A percentile compares a stretch with the other conserved stretches of the same genome.
Conservation (phyloP, 805 yeast species). For the Priceomyces melissophilus region DNA sequence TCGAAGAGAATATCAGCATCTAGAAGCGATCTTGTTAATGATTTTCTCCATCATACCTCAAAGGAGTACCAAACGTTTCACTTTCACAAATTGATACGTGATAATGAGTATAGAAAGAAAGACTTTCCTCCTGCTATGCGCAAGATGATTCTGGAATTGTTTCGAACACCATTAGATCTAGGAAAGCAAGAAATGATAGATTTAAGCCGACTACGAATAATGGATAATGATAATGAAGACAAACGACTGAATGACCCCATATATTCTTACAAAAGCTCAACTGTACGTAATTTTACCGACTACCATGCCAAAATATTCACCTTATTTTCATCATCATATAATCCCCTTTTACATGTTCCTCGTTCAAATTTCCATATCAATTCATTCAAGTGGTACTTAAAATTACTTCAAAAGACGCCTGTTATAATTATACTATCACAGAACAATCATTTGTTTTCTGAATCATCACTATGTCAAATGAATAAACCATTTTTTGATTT, state of each 20-base stretch:
- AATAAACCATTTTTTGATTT: slow-evolving; percentile 19
- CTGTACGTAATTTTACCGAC: slow-evolving; percentile 18
- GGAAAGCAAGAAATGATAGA: slow-evolving; percentile 11
- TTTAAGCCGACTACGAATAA: not conserved
- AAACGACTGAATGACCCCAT: slow-evolving; percentile 9
- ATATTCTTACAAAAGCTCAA: slow-evolving; percentile 7
- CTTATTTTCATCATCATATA: slow-evolving; percentile 22
- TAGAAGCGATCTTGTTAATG: slow-evolving; percentile 11
- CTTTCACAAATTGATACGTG: slow-evolving; percentile 15
- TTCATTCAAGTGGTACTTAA: slow-evolving; percentile 27
- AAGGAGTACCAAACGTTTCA: slow-evolving; percentile 18
- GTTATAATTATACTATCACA: slow-evolving; percentile 26
- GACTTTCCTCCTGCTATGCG: slow-evolving; percentile 24
- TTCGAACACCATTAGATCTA: slow-evolving; percentile 13
- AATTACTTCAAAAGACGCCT: slow-evolving; percentile 27
- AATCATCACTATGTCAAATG: slow-evolving; percentile 17
- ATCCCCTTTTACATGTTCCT: slow-evolving; percentile 16
- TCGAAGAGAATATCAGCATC: slow-evolving; percentile 8
- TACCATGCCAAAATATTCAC: slow-evolving; percentile 23
- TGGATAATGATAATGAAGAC: not conserved
- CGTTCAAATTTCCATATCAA: slow-evolving; percentile 9
- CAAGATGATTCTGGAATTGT: slow-evolving; percentile 16
- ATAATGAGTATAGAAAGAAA: slow-evolving; percentile 8
- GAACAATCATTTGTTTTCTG: slow-evolving; percentile 24
- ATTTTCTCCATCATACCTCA: slow-evolving; percentile 14